Conservation (phyloP, 805 yeast species). For the Metschnikowia lochheadii region DNA sequence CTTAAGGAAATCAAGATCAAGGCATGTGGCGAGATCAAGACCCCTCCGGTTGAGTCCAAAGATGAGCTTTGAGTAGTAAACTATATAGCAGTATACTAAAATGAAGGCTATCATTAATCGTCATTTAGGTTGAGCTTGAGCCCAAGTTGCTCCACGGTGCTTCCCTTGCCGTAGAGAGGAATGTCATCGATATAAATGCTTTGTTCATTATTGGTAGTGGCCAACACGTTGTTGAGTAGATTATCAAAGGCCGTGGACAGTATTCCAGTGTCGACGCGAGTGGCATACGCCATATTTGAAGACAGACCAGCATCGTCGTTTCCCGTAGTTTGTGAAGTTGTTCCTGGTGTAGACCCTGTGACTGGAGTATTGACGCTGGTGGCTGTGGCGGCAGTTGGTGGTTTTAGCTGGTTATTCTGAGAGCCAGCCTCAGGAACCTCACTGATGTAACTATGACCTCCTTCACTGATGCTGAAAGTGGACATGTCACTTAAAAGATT, state of each 20-base stretch:
- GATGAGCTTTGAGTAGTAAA: conserved; percentile 26
- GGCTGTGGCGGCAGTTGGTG: conserved; percentile 6
- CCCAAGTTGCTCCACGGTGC: conserved; percentile 36
- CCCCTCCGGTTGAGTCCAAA: conserved; percentile 22
- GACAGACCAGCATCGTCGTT: conserved; percentile 12
- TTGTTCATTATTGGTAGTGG: conserved; percentile 14
- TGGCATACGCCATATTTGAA: conserved; percentile 4
- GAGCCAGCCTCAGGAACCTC: conserved; percentile 5
- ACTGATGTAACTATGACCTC: conserved; percentile 29
- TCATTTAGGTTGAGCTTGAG: conserved; percentile 24
- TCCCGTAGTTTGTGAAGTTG: conserved; percentile 14
- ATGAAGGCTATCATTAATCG: conserved; percentile 4
- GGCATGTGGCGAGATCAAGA: conserved; percentile 64
- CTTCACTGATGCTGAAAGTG: conserved; percentile 30
- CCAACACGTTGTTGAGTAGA: conserved; percentile 24
- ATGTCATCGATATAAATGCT: conserved; percentile 35
- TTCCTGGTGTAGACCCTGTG: conserved; percentile 16
- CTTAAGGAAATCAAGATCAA: conserved; percentile 57
- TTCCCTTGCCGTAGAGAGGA: conserved; percentile 37
- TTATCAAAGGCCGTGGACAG: conserved; percentile 30
- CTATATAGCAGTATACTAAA: not conserved
- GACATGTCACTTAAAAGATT: conserved; percentile 32
- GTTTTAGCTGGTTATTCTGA: not conserved
- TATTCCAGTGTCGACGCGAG: conserved; percentile 20
- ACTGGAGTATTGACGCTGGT: conserved; percentile 13